A percentile compares a stretch with the other conserved stretches of the same genome.
Conservation (phyloP, 805 yeast species). For the Candida maris region DNA sequence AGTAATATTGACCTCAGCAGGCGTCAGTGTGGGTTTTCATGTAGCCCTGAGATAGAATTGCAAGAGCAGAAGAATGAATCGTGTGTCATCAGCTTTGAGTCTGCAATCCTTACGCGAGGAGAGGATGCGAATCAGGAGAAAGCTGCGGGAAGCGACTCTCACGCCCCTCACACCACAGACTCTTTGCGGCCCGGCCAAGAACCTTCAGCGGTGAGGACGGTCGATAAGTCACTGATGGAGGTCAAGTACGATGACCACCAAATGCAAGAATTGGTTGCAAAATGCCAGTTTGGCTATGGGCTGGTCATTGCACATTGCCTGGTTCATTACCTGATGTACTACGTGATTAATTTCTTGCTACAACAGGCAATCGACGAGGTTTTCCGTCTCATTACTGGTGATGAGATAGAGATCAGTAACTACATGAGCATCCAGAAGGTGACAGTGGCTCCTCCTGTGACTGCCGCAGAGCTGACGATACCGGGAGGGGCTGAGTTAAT, state of each 20-base stretch:
- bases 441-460: not conserved
- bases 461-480: not conserved
- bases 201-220: conserved; percentile 5
- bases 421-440: conserved; percentile 5
- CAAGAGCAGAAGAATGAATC: not conserved
- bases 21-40: not conserved
- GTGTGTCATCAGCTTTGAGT: not conserved
- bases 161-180: not conserved
- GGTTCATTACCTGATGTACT: conserved; percentile 19
- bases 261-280: conserved; percentile 15
- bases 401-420: conserved; percentile 16
- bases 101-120: too few relatives aligned
- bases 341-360: conserved; percentile 16
- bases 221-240: not conserved
- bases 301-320: conserved; percentile 17
- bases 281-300: conserved; percentile 16
- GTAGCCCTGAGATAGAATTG: conserved; percentile 1
- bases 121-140: not conserved
- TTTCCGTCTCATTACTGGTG: conserved; percentile 11
- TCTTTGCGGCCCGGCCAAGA: not conserved
- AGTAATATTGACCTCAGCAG: not conserved
- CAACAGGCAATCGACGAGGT: conserved; percentile 19
- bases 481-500: not conserved
- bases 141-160: not conserved
- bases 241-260: conserved; percentile 7